Conservation (phyloP, 805 yeast genomes). For the Monosporozyma aquatica region DNA sequence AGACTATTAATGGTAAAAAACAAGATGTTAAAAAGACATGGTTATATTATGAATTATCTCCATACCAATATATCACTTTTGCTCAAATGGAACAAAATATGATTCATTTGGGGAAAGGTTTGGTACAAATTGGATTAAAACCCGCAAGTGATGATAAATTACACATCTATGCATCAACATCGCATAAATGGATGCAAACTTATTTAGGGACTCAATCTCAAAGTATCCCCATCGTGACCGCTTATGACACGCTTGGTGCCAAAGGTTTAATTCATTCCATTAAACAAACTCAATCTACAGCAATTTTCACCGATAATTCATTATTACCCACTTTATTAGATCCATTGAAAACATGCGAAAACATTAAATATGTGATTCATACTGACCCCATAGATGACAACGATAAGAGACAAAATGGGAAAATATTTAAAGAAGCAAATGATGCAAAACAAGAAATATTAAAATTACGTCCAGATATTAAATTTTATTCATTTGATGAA, state of each 20-base stretch:
- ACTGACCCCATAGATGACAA: conserved; percentile 48
- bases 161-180: conserved; percentile 83
- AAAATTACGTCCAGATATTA: conserved; percentile 67
- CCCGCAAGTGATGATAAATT: conserved; percentile 54
- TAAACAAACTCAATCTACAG: conserved; percentile 68
- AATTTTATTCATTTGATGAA: conserved; percentile 57
- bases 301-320: conserved; percentile 75
- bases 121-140: conserved; percentile 59
- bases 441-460: conserved; percentile 50
- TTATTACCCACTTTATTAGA: conserved; percentile 56
- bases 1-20: conserved; percentile 69
- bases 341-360: conserved; percentile 57
- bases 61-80: conserved; percentile 59
- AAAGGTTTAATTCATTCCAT: conserved; percentile 79
- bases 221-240: conserved; percentile 81
- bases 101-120: conserved; percentile 61
- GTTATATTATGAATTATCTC: conserved; percentile 72
- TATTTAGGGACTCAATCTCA: conserved; percentile 73
- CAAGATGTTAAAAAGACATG: conserved; percentile 73
- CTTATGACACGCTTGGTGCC: conserved; percentile 92
- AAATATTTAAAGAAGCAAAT: conserved; percentile 46
- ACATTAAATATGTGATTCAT: conserved; percentile 64
- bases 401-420: conserved; percentile 60
- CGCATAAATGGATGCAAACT: conserved; percentile 84
- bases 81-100: conserved; percentile 44